Conservation (phyloP, 2,329 filamentous ascomycete species). For the Colletotrichum gigasporum region DNA sequence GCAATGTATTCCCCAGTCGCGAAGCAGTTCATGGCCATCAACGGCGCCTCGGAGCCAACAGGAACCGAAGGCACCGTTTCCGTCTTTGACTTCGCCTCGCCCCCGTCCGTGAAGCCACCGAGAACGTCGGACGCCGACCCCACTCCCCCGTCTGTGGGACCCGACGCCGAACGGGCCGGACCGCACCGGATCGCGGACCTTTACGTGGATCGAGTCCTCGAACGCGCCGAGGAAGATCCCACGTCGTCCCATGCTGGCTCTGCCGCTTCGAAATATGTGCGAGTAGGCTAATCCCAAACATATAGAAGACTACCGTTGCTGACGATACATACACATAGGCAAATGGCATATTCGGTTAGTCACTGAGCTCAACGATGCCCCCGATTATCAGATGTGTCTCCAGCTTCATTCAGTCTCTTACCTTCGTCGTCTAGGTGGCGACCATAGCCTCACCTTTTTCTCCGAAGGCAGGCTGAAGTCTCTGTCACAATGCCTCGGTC, state of each 20-base stretch:
- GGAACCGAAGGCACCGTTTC: constrained; percentile 14
- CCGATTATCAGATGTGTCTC: no score
- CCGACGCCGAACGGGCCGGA: background rate
- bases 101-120: background rate
- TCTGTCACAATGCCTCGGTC: constrained; percentile 38
- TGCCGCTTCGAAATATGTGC: constrained; percentile 34
- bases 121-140: background rate
- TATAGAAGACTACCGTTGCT: background rate
- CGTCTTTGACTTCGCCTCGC: constrained; percentile 18
- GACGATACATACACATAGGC: constrained; percentile 31
- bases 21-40: constrained; percentile 23
- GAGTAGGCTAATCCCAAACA: constrained; percentile 31
- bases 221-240: constrained; percentile 28
- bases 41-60: background rate
- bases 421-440: no score
- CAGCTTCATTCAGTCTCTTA: no score
- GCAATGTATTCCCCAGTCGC: constrained; percentile 7
- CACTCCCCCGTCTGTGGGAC: background rate
- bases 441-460: constrained; percentile 39
- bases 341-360: constrained; percentile 40
- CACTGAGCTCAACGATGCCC: no score
- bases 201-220: constrained; percentile 39
- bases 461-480: constrained; percentile 42
- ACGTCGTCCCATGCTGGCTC: background rate
- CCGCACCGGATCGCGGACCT: constrained; percentile 35